Base-by-base conservation (phyloP, 441 rosid genomes). In the Kokia cookei region DNA sequence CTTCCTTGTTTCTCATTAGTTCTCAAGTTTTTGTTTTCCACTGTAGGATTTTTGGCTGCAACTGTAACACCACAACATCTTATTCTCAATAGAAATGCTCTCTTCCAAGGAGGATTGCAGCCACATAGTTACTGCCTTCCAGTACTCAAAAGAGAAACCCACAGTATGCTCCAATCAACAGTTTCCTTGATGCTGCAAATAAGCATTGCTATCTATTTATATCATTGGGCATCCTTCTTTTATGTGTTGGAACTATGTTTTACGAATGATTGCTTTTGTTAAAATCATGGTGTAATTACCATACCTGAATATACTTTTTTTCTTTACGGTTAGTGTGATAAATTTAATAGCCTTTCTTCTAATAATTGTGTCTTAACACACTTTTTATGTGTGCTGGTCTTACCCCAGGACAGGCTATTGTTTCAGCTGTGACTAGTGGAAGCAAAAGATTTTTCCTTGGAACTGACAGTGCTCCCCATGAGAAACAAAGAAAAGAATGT, bases 391-490 rank as follows among this genome's bases (percentile, higher is more conserved):
- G 11, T 72, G 12, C 43, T 72, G 67, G 64, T 62, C 27, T 57
- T 12, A 24, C 77, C 77, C 6, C 73, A 95, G 98, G 99, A 82
- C 82, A 87, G 81, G 97, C 98, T 70, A 92, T 95, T 71, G 93
- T 87, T 80, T 82, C 88, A 77, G 97, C 98, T 29, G 98, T 95
- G 82, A 95, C 98, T 29, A 86, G 99, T 71, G 98, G 97, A 76
- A 93, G 87, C 75, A 89, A 84, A 80, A 89, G 74, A 70, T 90
- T 90, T 80, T 93, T 95, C 90, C 91, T 95, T 42, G 98, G 99
- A 76, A 93, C 99, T 74, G 98, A 95, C 81, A 93, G 98, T 86
- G 98, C 98, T 80, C 97, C 98, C 62, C 99, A 95, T 78, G 97
- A 92, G 78, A 84, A 81, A 77, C 80, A 2, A 75, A 87, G 83